Evolutionary conservation across 108 stramenopile species (phyloP).

Genomic region (Cylindrotheca fusiformis): DNA sequence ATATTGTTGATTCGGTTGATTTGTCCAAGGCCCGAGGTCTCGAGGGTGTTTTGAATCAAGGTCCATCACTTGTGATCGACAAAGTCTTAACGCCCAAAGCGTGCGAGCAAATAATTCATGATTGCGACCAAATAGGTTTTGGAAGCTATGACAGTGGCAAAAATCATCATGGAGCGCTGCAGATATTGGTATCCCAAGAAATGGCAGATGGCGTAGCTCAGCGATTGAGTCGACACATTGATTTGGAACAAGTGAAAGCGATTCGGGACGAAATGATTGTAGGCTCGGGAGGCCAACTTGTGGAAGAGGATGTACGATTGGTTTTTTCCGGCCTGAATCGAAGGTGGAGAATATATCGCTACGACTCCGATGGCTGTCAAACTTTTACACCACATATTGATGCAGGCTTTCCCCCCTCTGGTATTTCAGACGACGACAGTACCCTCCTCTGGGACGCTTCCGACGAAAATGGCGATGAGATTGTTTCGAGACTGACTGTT

Average conservation of each 20-base stretch:
- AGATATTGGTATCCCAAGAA: slow-evolving; percentile 60
- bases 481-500: slow-evolving; percentile 75
- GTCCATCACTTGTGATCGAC: slow-evolving; percentile 62
- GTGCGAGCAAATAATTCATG: slow-evolving; percentile 57
- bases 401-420: slow-evolving; percentile 84
- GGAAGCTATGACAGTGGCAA: slow-evolving; percentile 67
- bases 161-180: slow-evolving; percentile 79
- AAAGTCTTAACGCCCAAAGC: slow-evolving; percentile 41
- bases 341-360: slow-evolving; percentile 77
- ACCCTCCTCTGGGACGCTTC: slow-evolving; percentile 46
- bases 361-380: slow-evolving; percentile 51
- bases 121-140: slow-evolving; percentile 59
- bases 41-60: slow-evolving; percentile 53
- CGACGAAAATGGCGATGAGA: slow-evolving; percentile 14
- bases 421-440: slow-evolving; percentile 47
- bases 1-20: not conserved
- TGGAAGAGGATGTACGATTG: slow-evolving; percentile 22
- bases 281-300: not conserved
- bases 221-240: slow-evolving; percentile 54
- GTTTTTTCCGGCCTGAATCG: slow-evolving; percentile 68
- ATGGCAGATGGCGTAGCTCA: slow-evolving; percentile 43
- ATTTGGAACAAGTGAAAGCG: slow-evolving; percentile 47
- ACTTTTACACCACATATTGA: slow-evolving; percentile 87
- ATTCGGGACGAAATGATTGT: slow-evolving; percentile 14
- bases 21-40: slow-evolving; percentile 39